Conservation (phyloP, 1,284 basidiomycete species). For the Malassezia obtusa region DNA sequence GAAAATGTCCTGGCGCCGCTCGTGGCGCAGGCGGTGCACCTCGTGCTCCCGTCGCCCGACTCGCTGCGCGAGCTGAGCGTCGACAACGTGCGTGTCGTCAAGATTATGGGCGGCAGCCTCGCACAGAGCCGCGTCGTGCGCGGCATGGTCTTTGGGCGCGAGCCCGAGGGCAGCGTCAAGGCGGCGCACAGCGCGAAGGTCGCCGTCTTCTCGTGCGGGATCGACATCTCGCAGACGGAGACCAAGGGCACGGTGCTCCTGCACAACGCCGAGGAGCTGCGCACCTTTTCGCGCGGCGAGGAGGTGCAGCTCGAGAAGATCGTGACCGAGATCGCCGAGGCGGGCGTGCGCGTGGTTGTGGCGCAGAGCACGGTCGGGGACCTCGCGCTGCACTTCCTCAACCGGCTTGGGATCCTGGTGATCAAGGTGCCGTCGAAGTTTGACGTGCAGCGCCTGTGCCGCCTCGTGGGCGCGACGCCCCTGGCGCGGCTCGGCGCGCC, state of each 20-base stretch:
- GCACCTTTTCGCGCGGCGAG: conserved; percentile 80
- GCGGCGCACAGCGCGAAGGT: conserved; percentile 54
- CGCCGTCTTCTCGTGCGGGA: conserved; percentile 81
- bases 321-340: conserved; percentile 88
- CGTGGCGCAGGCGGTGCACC: conserved; percentile 75
- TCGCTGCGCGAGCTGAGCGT: conserved; percentile 52
- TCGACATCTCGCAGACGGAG: conserved; percentile 92
- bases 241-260: conserved; percentile 97
- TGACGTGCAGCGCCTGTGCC: conserved; percentile 82
- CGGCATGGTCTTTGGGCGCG: conserved; percentile 95
- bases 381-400: conserved; percentile 91
- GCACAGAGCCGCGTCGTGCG: conserved; percentile 75
- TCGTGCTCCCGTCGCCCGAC: conserved; percentile 25
- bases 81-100: conserved; percentile 95
- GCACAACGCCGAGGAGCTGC: conserved; percentile 89
- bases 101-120: conserved; percentile 89
- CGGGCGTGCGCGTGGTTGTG: conserved; percentile 86
- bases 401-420: conserved; percentile 83
- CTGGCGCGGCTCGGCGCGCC: conserved; percentile 91
- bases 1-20: conserved; percentile 74
- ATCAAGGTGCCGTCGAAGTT: conserved; percentile 98
- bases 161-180: conserved; percentile 76
- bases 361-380: conserved; percentile 88
- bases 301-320: conserved; percentile 55
- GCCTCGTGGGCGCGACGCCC: conserved; percentile 90